These are phyloP conservation scores for Arthrinium puccinioides DNA, from an alignment of 2,329 filamentous ascomycete genomes.

Conservation along the genomic window DNA sequence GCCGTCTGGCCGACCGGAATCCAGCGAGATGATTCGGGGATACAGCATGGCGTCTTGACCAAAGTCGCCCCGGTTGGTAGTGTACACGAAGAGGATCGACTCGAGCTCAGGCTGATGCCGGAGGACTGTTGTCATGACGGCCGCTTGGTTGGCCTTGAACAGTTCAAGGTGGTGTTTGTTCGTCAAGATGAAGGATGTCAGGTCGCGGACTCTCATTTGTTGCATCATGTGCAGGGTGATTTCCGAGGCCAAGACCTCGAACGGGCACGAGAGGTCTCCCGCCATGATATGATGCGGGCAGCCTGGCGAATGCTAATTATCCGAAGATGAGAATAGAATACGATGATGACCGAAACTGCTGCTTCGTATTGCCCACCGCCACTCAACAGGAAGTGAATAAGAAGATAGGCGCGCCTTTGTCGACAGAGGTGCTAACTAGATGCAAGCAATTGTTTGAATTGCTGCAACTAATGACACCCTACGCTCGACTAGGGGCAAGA, in stretches of 20 bases:
- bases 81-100: slow-evolving; percentile 39
- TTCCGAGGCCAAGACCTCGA: slow-evolving; percentile 32
- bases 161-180: slow-evolving; percentile 31
- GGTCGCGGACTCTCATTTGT: slow-evolving; percentile 32
- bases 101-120: slow-evolving; percentile 33
- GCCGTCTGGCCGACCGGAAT: slow-evolving; percentile 6
- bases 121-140: slow-evolving; percentile 35
- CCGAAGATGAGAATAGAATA: too few species aligned
- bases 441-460: too few species aligned
- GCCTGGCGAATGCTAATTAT: too few species aligned
- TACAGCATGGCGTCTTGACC: slow-evolving; percentile 14
- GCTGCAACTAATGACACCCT: too few species aligned
- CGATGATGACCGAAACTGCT: too few species aligned
- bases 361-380: too few species aligned
- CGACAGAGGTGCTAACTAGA: too few species aligned
- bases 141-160: slow-evolving; percentile 31
- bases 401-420: too few species aligned
- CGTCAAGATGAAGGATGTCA: slow-evolving; percentile 29
- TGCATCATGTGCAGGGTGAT: slow-evolving; percentile 41
- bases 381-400: too few species aligned
- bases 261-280: background rate
- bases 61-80: slow-evolving; percentile 27
- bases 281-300: slow-evolving; percentile 1
- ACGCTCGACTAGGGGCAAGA: background rate
- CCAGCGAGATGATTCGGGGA: slow-evolving; percentile 16